A percentile compares a stretch with the other conserved stretches of the same genome.
phyloP scores from a whole-genome alignment of 2,329 filamentous ascomycete species.

The Hysterium pulicare region DNA sequence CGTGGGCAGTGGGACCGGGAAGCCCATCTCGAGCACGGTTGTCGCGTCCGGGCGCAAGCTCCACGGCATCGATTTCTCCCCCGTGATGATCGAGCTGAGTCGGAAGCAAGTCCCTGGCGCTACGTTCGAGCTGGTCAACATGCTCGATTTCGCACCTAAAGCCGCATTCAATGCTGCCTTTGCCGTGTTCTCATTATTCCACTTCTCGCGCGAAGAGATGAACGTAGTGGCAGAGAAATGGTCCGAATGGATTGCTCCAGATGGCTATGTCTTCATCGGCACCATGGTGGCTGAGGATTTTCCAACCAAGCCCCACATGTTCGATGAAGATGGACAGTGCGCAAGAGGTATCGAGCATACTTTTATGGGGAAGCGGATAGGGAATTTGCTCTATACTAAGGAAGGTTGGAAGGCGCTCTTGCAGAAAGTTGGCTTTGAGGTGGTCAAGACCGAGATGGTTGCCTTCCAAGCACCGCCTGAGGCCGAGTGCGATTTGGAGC shows the following conservation, averaged over 20 bases:
- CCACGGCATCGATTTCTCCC: constrained; percentile 8
- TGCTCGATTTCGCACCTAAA: constrained; percentile 6
- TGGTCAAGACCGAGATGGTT: constrained; percentile 4
- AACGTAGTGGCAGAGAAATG: constrained; percentile 4
- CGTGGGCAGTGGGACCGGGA: constrained; percentile 6
- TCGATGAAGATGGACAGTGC: constrained; percentile 5
- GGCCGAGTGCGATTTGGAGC: constrained; percentile 2
- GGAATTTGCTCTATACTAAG: constrained; percentile 2
- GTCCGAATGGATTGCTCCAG: constrained; percentile 2
- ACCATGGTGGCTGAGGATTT: constrained; percentile 5
- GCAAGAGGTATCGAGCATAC: constrained; percentile 2
- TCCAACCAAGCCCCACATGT: not conserved
- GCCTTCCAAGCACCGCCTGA: constrained; percentile 1
- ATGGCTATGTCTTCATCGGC: constrained; percentile 5
- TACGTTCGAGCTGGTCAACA: constrained; percentile 7
- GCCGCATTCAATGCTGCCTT: constrained; percentile 1
- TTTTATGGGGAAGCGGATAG: constrained; percentile 5
- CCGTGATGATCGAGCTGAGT: constrained; percentile 5
- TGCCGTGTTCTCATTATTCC: constrained; percentile 4
- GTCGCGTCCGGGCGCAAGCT: constrained; percentile 1
- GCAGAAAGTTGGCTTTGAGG: constrained; percentile 4
- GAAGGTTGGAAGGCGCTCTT: constrained; percentile 5
- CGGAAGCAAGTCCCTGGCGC: constrained; percentile 5
- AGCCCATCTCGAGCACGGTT: constrained; percentile 5
- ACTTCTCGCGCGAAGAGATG: constrained; percentile 1